Evolutionary conservation across 1,139 yeast species (phyloP).

Genomic region (Diutina pseudorugosa): DNA sequence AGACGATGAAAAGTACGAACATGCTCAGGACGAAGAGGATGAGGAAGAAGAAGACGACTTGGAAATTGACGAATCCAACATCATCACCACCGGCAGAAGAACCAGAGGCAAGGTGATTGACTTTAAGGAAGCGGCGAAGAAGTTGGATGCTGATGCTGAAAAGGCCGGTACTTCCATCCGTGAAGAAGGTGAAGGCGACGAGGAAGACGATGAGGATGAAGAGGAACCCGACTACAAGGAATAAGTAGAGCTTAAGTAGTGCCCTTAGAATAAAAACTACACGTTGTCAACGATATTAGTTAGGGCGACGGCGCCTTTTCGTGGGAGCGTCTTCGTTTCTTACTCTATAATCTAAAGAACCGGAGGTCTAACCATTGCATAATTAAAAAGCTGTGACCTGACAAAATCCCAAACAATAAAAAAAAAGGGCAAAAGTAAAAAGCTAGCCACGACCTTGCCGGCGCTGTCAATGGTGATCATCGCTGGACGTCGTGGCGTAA

Average conservation of each 20-base stretch:
- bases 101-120: constrained; percentile 86
- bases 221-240: constrained; percentile 1
- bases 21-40: constrained; percentile 23
- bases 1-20: constrained; percentile 15
- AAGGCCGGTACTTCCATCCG: constrained; percentile 11
- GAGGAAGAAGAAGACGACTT: constrained; percentile 71
- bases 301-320: neutral
- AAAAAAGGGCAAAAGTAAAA: neutral
- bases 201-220: constrained; percentile 15
- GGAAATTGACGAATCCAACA: constrained; percentile 78
- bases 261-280: too few relatives aligned
- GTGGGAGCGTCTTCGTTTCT: neutral
- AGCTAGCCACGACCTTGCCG: neutral
- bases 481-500: neutral
- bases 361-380: neutral
- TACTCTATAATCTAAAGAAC: neutral
- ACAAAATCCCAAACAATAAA: neutral
- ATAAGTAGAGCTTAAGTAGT: too few relatives aligned
- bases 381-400: neutral
- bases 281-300: too few relatives aligned
- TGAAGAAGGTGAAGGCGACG: constrained; percentile 30
- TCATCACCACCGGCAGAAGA: constrained; percentile 76
- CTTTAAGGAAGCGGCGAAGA: constrained; percentile 71
- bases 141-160: constrained; percentile 25
- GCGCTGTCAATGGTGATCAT: neutral